Evolutionary conservation across 768 basidiomycete genomes (phyloP).

Genomic region (Lactarius vividus): DNA sequence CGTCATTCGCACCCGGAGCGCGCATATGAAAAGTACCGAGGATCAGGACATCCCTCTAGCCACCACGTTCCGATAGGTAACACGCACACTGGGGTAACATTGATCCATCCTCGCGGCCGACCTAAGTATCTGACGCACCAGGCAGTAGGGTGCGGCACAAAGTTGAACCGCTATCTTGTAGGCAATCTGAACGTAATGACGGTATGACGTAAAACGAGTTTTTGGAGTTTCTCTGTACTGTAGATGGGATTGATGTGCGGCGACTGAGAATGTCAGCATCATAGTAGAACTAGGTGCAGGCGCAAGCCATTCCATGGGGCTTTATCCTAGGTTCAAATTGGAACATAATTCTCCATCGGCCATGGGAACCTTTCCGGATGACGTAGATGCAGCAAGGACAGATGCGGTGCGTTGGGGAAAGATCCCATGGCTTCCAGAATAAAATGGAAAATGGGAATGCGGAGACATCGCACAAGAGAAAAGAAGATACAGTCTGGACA

Average conservation of each 20-base stretch:
- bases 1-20: neutral
- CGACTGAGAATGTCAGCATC: neutral
- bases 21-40: neutral
- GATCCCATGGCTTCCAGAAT: neutral
- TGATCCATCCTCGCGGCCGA: neutral
- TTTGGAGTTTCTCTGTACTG: neutral
- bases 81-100: neutral
- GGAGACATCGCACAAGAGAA: neutral
- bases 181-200: neutral
- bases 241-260: neutral
- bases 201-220: neutral
- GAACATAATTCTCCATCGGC: neutral
- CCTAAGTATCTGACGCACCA: neutral
- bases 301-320: neutral
- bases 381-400: neutral
- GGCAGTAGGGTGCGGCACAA: neutral
- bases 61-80: neutral
- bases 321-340: neutral
- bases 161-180: neutral
- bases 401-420: neutral
- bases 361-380: neutral
- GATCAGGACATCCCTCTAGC: neutral
- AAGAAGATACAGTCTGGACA: no score
- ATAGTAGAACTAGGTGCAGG: neutral
- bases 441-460: neutral